Conservation (phyloP, 2,329 filamentous ascomycete genomes). For the Leptosphaerulina australis region DNA sequence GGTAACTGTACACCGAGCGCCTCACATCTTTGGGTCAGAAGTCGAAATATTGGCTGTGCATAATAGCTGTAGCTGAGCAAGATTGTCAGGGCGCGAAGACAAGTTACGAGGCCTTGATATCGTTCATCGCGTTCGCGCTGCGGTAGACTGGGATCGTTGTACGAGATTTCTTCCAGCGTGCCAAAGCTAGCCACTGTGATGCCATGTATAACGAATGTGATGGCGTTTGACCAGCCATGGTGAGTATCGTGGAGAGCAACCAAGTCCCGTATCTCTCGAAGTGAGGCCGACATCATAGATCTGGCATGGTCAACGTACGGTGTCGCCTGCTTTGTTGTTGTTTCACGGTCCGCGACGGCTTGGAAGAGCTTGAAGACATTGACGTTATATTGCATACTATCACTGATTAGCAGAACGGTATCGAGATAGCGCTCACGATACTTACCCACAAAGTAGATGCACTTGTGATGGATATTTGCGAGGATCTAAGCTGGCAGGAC, state of each 20-base stretch:
- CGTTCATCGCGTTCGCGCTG: conserved; percentile 23
- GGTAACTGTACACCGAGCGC: conserved; percentile 30
- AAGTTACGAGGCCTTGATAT: conserved; percentile 37
- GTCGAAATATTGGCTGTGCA: conserved; percentile 37
- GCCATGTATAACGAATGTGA: conserved; percentile 35
- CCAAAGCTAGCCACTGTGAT: conserved; percentile 35
- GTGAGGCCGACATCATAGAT: conserved; percentile 21
- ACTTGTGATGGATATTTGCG: conserved; percentile 29
- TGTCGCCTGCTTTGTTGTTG: conserved; percentile 16
- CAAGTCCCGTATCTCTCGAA: conserved; percentile 33
- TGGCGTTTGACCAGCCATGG: conserved; percentile 35
- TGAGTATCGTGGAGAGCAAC: conserved; percentile 33
- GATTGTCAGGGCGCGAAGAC: conserved; percentile 32
- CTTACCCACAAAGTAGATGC: conserved; percentile 38
- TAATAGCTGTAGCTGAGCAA: conserved; percentile 36
- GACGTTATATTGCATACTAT: conserved; percentile 37
- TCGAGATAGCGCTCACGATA: neutral
- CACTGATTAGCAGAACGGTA: conserved; percentile 13
- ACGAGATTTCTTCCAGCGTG: conserved; percentile 34
- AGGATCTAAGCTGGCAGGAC: conserved; percentile 26
- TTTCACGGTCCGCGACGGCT: conserved; percentile 25
- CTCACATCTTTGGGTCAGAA: conserved; percentile 37
- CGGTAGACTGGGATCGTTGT: conserved; percentile 7
- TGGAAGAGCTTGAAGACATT: conserved; percentile 35
- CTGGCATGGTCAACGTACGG: conserved; percentile 28